Evolutionary conservation across 164 flowering plant species (phyloP).

Genomic region (Santalum album): DNA sequence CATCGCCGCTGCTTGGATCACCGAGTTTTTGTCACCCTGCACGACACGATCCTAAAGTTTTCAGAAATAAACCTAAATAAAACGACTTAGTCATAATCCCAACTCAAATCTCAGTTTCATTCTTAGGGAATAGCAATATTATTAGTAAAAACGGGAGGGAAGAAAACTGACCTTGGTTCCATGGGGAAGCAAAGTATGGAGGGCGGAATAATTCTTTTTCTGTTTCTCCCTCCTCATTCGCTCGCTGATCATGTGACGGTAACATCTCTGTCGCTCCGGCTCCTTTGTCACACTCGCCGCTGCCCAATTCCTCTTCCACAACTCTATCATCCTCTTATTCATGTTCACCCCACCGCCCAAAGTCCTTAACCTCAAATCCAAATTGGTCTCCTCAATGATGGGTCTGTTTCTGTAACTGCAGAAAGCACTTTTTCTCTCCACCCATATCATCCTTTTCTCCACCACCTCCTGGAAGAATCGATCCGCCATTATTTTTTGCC

Average conservation of each 20-base stretch:
- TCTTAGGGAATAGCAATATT: too few species aligned
- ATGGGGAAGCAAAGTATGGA: slow-evolving; percentile 38
- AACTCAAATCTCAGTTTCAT: too few species aligned
- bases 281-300: neutral
- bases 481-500: slow-evolving; percentile 9
- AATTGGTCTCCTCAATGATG: neutral
- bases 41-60: too few species aligned
- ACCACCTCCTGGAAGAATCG: slow-evolving; percentile 4
- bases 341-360: slow-evolving; percentile 8
- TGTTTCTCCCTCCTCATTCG: slow-evolving; percentile 44
- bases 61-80: too few species aligned
- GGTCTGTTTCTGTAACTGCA: slow-evolving; percentile 11
- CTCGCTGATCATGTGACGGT: slow-evolving; percentile 51
- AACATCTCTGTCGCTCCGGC: slow-evolving; percentile 17
- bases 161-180: slow-evolving; percentile 36
- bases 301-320: slow-evolving; percentile 20
- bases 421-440: slow-evolving; percentile 25
- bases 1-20: slow-evolving; percentile 21
- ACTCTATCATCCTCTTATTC: slow-evolving; percentile 41
- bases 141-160: too few species aligned
- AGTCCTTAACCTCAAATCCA: too few species aligned
- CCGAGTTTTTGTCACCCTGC: slow-evolving; percentile 43
- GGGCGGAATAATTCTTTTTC: slow-evolving; percentile 23
- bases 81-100: too few species aligned
- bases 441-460: slow-evolving; percentile 9